Evolutionary conservation across 2,329 filamentous ascomycete genomes (phyloP).

Genomic region (Phialophora chinensis): DNA sequence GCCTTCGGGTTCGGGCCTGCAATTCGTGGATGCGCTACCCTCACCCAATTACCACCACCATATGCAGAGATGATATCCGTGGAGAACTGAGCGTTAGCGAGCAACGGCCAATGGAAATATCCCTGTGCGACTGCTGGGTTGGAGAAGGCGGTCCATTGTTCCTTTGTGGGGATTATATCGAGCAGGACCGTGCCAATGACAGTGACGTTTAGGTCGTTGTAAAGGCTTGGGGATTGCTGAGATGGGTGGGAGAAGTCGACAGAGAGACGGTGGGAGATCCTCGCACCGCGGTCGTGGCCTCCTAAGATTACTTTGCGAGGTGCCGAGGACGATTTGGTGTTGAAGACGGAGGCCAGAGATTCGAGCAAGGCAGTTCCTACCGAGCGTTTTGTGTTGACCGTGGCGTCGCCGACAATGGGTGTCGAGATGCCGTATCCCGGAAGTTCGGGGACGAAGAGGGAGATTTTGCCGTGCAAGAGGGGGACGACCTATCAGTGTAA

Average conservation of each 20-base stretch:
- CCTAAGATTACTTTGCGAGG: slow-evolving; percentile 50
- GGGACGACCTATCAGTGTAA: slow-evolving; percentile 31
- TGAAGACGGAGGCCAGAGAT: slow-evolving; percentile 46
- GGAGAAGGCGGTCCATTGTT: slow-evolving; percentile 53
- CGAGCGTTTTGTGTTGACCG: slow-evolving; percentile 47
- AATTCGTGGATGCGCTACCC: slow-evolving; percentile 45
- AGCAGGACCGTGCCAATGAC: slow-evolving; percentile 52
- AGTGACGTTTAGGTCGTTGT: slow-evolving; percentile 41
- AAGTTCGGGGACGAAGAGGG: slow-evolving; percentile 39
- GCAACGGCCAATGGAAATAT: slow-evolving; percentile 60
- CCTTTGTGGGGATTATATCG: slow-evolving; percentile 58
- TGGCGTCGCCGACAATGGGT: slow-evolving; percentile 29
- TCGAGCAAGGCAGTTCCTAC: slow-evolving; percentile 53
- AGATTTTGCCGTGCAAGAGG: slow-evolving; percentile 30
- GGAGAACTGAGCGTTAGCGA: slow-evolving; percentile 55
- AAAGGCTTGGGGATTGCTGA: slow-evolving; percentile 11
- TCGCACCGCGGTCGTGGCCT: slow-evolving; percentile 59
- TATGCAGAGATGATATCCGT: slow-evolving; percentile 52
- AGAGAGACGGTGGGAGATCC: slow-evolving; percentile 57
- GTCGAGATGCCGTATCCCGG: slow-evolving; percentile 40
- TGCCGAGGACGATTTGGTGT: slow-evolving; percentile 33
- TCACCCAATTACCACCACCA: slow-evolving; percentile 51
- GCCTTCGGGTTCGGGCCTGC: slow-evolving; percentile 38
- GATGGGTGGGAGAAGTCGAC: slow-evolving; percentile 46
- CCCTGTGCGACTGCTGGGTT: slow-evolving; percentile 46